Conservation (phyloP, 495 filamentous ascomycete genomes). For the Geoglossum glabrum region DNA sequence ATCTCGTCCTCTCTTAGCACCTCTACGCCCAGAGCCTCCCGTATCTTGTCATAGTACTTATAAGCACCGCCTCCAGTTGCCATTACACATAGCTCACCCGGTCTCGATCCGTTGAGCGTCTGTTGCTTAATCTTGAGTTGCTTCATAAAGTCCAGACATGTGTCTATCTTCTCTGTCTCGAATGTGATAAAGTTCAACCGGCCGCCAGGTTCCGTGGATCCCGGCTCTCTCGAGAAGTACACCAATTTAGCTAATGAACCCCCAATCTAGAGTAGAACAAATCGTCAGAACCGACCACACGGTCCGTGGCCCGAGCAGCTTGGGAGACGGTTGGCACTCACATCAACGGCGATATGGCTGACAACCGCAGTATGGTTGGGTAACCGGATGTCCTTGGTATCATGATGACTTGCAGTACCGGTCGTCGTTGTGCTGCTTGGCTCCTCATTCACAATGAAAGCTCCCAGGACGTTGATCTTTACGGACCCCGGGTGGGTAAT, state of each 20-base stretch:
- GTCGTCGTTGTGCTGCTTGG: constrained; percentile 24
- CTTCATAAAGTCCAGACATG: constrained; percentile 77
- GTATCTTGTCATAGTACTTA: constrained; percentile 85
- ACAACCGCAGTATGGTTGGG: constrained; percentile 85
- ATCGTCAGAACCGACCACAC: constrained; percentile 13
- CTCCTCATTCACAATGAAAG: constrained; percentile 84
- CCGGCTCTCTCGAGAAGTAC: constrained; percentile 80
- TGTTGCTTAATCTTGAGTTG: constrained; percentile 61
- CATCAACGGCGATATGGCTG: constrained; percentile 91
- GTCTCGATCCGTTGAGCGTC: constrained; percentile 42
- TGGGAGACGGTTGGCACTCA: constrained; percentile 23
- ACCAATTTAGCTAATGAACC: constrained; percentile 90
- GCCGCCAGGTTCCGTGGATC: constrained; percentile 61
- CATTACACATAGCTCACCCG: constrained; percentile 61
- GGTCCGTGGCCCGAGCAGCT: constrained; percentile 15
- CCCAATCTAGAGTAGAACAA: constrained; percentile 45
- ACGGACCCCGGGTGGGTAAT: constrained; percentile 70
- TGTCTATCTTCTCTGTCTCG: constrained; percentile 80
- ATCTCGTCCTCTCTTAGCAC: constrained; percentile 92
- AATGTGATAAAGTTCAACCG: constrained; percentile 88
- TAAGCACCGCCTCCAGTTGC: constrained; percentile 89
- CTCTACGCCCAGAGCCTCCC: constrained; percentile 59
- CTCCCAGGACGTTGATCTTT: constrained; percentile 85
- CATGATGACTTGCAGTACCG: constrained; percentile 39
- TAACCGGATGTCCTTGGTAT: constrained; percentile 80